Percentiles rank a stretch among this genome's conserved stretches.
phyloP scores from a whole-genome alignment of 495 filamentous ascomycete species.

The Tetracladium setigerum region DNA sequence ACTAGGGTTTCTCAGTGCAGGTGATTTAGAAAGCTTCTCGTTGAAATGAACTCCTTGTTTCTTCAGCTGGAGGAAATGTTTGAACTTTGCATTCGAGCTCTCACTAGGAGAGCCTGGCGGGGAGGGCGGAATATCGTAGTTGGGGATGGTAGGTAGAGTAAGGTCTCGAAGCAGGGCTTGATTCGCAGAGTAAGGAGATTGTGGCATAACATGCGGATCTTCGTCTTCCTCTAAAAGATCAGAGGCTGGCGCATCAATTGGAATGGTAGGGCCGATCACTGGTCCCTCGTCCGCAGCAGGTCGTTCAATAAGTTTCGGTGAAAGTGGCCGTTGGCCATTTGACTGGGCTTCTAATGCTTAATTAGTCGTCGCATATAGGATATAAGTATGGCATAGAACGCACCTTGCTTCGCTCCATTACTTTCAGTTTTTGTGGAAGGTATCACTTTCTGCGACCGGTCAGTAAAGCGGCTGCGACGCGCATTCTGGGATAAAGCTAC shows the following conservation, averaged over 20 bases:
- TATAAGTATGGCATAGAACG: no score
- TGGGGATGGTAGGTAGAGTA: conserved; percentile 74
- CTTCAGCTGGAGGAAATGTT: conserved; percentile 79
- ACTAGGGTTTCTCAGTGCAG: conserved; percentile 73
- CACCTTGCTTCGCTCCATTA: no score
- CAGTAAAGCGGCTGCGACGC: no score
- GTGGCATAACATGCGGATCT: conserved; percentile 29
- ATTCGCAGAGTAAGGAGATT: conserved; percentile 62
- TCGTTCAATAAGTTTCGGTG: conserved; percentile 9
- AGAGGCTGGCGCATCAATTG: conserved; percentile 7
- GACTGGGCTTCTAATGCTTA: not conserved
- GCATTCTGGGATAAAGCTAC: no score
- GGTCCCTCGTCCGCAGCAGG: conserved; percentile 41
- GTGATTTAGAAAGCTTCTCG: conserved; percentile 60
- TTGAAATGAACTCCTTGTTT: conserved; percentile 88
- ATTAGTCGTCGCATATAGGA: no score
- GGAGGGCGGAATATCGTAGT: conserved; percentile 76
- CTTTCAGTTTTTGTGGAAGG: no score
- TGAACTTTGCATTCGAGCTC: conserved; percentile 62
- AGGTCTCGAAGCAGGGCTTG: conserved; percentile 66
- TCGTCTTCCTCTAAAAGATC: conserved; percentile 15
- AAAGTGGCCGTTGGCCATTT: not conserved
- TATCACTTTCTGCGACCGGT: no score
- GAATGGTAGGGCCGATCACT: conserved; percentile 23
- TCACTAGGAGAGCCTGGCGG: conserved; percentile 65